Base-by-base conservation (phyloP, 1,139 yeast genomes). In the Sugiyamaella japonica region DNA sequence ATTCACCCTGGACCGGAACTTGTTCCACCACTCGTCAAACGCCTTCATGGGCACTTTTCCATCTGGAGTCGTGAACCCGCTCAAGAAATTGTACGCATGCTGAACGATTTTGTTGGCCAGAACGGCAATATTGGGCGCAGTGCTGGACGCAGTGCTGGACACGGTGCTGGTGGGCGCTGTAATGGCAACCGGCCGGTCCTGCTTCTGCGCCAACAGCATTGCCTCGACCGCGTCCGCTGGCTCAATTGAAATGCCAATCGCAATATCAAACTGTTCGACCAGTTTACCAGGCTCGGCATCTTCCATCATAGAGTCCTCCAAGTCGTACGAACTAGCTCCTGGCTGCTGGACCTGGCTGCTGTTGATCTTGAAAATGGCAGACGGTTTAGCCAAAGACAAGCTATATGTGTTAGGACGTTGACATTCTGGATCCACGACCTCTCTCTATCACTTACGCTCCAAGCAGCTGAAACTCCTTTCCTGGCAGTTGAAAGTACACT, bases 21-120 rank as follows among this genome's bases (percentile, higher is more conserved):
- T 93, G 59, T 80, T 84, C 98, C 99, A 91, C 99, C 99, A 93
- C 38, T 82, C 85, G 68, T 93, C 96, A 66, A 93, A 91, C 47
- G 85, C 89, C 66, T 85, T 87, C 70, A 93, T 88, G 2, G 95
- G 89, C 5, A 91, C 97, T 63, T 82, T 87, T 0, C 96, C 96
- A 29, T 80, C 75, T 7, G 73, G 70, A 64, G 89, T 96, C 12
- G 90, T 79, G 67, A 91, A 93, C 23, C 98, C 88, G 1, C 95
- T 84, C 57, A 93, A 73, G 66, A 82, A 93, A 67, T 93, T 91
- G 71, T 91, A 93, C 0, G 97, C 97, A 70, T 93, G 89, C 31
- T 85, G 85, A 28, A 93, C 95, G 56, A 93, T 89, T 66, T 87
- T 88, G 60, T 87, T 89, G 1, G 98, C 97, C 57, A 91, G 70